Evolutionary conservation across 1,284 basidiomycete species (phyloP).

Genomic region (Apiotrichum mycotoxinovorans): DNA sequence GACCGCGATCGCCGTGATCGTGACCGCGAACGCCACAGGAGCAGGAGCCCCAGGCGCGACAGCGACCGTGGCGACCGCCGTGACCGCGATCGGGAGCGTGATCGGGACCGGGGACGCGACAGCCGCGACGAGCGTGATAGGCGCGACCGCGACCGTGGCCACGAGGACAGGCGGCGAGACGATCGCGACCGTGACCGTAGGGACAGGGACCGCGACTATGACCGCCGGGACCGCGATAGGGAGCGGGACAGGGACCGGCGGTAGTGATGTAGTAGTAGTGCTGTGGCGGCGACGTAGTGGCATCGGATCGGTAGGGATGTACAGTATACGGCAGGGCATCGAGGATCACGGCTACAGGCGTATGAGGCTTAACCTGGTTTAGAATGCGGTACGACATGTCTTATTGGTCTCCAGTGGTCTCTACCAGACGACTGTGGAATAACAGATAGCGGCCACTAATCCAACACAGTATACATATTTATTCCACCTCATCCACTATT

Average conservation of each 20-base stretch:
- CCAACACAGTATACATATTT: too few relatives aligned
- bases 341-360: too few relatives aligned
- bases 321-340: too few relatives aligned
- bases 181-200: neutral
- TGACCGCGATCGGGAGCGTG: constrained; percentile 9
- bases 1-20: constrained; percentile 7
- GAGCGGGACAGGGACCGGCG: neutral
- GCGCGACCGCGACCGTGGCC: neutral
- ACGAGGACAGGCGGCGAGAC: neutral
- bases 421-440: too few relatives aligned
- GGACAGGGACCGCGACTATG: neutral
- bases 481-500: too few relatives aligned
- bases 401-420: too few relatives aligned
- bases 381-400: too few relatives aligned
- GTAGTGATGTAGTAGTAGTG: neutral
- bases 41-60: neutral
- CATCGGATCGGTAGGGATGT: too few relatives aligned
- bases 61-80: constrained; percentile 1
- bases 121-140: neutral
- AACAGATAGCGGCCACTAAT: too few relatives aligned
- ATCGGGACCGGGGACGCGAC: neutral
- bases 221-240: too few relatives aligned
- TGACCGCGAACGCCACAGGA: constrained; percentile 6
- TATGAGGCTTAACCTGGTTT: too few relatives aligned
- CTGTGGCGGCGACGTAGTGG: too few relatives aligned